Evolutionary conservation across 805 yeast species (phyloP).

Genomic region (Wickerhamiella kurtzmanii): DNA sequence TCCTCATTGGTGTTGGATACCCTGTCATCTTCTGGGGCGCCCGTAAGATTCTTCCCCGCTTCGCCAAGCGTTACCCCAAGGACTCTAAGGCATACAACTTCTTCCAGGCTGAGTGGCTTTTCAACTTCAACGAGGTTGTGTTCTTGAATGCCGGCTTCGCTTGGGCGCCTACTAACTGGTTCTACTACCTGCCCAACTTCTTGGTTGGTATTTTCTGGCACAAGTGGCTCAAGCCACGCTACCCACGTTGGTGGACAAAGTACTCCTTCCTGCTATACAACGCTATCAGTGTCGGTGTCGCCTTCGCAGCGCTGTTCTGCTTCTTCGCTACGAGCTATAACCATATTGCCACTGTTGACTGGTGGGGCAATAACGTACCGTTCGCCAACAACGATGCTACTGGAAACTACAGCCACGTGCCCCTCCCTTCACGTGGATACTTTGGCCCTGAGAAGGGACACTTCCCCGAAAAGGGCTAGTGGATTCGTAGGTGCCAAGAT

Average conservation of each 20-base stretch:
- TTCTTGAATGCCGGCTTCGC: constrained; percentile 6
- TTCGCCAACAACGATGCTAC: background rate
- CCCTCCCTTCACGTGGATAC: constrained; percentile 3
- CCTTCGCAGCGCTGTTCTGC: constrained; percentile 33
- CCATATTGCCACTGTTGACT: constrained; percentile 24
- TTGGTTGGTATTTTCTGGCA: constrained; percentile 32
- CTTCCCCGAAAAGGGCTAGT: constrained; percentile 8
- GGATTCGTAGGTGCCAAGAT: too few relatives aligned
- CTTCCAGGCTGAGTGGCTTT: constrained; percentile 17
- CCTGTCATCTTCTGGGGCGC: constrained; percentile 13
- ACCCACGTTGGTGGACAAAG: constrained; percentile 40
- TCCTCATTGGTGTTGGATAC: constrained; percentile 36
- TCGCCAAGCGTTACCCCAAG: constrained; percentile 8
- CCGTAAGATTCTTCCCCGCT: constrained; percentile 6
- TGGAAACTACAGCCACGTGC: constrained; percentile 1
- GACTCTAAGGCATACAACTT: constrained; percentile 27
- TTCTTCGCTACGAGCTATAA: constrained; percentile 30
- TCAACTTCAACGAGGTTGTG: constrained; percentile 11
- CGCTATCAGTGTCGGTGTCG: constrained; percentile 37
- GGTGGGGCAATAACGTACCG: constrained; percentile 36
- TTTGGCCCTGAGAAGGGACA: constrained; percentile 14
- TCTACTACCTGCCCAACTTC: constrained; percentile 31
- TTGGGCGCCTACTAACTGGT: constrained; percentile 36
- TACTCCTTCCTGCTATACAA: constrained; percentile 38
- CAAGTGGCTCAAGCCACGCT: constrained; percentile 31